Evolutionary conservation across 345 rosid genomes (phyloP).

Genomic region (Eucalyptus pauciflora): DNA sequence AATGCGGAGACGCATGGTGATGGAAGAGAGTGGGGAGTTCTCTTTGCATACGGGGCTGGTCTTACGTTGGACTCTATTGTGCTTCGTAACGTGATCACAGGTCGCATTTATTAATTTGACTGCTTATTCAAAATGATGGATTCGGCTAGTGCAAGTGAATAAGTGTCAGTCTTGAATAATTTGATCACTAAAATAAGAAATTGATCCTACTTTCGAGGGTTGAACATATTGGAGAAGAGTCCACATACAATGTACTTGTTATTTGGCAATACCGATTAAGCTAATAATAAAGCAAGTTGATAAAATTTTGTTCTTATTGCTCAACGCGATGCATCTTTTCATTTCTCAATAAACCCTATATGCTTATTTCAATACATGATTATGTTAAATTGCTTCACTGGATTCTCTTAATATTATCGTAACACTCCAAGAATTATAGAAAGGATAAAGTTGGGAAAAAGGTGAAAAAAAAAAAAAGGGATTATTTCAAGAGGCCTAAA

Average conservation of each 20-base stretch:
- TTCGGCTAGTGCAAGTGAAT: neutral
- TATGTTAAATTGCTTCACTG: neutral
- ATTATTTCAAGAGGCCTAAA: neutral
- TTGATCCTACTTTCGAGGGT: neutral
- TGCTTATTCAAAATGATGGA: neutral
- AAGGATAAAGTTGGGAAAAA: neutral
- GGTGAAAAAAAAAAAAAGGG: neutral
- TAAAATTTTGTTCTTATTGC: neutral
- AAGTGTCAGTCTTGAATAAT: neutral
- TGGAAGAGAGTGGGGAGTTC: neutral
- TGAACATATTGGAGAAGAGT: neutral
- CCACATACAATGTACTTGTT: neutral
- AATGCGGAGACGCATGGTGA: neutral
- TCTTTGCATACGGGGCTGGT: neutral
- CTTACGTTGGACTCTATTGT: neutral
- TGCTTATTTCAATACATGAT: neutral
- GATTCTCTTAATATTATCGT: neutral
- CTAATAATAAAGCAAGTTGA: neutral
- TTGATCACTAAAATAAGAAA: neutral
- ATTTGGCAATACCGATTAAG: neutral
- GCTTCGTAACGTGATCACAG: neutral
- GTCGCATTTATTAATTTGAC: neutral
- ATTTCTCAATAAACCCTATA: neutral
- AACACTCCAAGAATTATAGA: neutral
- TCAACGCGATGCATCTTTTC: neutral